phyloP scores from a whole-genome alignment of 2,329 filamentous ascomycete genomes.

The Pseudocercospora fijiensis region DNA sequence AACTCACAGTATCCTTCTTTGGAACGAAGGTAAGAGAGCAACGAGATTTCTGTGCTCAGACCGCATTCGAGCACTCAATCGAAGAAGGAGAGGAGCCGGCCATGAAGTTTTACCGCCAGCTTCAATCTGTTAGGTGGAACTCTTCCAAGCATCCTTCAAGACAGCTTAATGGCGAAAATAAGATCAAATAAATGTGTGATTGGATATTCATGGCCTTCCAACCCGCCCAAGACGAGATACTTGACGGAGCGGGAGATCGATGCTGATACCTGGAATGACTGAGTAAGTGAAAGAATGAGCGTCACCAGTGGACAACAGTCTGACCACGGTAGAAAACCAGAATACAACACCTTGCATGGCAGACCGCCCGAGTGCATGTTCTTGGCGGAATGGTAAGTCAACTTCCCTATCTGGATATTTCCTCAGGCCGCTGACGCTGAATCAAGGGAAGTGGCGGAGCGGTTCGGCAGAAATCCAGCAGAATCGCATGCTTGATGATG shows the following conservation, averaged over 20 bases:
- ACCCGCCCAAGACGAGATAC: background rate
- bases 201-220: constrained; percentile 1
- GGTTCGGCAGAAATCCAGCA: background rate
- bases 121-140: background rate
- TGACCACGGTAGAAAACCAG: background rate
- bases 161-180: background rate
- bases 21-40: background rate
- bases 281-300: background rate
- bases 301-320: background rate
- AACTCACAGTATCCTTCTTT: background rate
- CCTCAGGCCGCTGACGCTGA: background rate
- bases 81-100: background rate
- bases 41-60: background rate
- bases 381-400: background rate
- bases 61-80: background rate
- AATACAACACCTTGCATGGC: background rate
- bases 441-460: background rate
- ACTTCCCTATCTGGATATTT: background rate
- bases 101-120: background rate
- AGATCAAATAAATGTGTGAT: background rate
- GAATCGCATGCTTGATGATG: constrained; percentile 10
- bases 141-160: background rate
- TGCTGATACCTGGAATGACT: background rate
- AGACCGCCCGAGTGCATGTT: constrained; percentile 2
- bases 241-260: background rate